Evolutionary conservation across 78 protist species (phyloP), one percentile per base, ranked within the genome.

Genomic region (Capsaspora owczarzaki): DNA sequence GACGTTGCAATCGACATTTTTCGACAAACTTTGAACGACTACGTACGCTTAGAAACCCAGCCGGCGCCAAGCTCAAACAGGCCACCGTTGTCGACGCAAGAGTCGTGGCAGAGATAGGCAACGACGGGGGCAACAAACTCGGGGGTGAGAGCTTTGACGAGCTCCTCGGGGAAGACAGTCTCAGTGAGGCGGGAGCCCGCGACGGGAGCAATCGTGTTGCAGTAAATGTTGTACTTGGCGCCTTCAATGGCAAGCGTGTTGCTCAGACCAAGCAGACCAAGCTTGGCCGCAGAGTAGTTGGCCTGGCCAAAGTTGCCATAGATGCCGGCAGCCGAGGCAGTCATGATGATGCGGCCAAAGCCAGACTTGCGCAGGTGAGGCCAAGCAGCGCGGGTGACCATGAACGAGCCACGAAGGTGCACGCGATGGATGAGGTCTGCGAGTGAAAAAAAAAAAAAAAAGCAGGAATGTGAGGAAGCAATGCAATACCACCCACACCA

Each of bases 301-400:
- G 89, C 91, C 76, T 92, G 95, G 40, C 96, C 96, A 41, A 82
- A 82, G 87, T 90, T 88, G 74, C 96, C 96, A 51, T 90, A 93
- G 68, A 93, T n/a, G 51, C 95, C 95, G 5, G 89, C 90, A 1
- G 91, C 89, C 5, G 87, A 79, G 23, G 89, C 41, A 0, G 93
- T 92, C 87, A 81, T 89, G 46, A 92, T 81, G 79, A 92, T 78
- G 56, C 91, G 77, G 63, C 96, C 89, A 20, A 44, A 76, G 42
- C 41, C 47, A 68, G 51, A 87, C 53, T 90, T 80, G 46, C 61
- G 38, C 92, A 93, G 85, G 69, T 81, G 82, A 16, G 86, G 82
- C 93, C 93, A 93, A 19, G 90, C 90, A 0, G 95, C 95, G 49
- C 88, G 70, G 22, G 95, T 82, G 40, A 86, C 81, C 71, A 56